These are phyloP conservation scores for Solanum neorickii DNA, from an alignment of 257 asterid species.

Conservation along the genomic window DNA sequence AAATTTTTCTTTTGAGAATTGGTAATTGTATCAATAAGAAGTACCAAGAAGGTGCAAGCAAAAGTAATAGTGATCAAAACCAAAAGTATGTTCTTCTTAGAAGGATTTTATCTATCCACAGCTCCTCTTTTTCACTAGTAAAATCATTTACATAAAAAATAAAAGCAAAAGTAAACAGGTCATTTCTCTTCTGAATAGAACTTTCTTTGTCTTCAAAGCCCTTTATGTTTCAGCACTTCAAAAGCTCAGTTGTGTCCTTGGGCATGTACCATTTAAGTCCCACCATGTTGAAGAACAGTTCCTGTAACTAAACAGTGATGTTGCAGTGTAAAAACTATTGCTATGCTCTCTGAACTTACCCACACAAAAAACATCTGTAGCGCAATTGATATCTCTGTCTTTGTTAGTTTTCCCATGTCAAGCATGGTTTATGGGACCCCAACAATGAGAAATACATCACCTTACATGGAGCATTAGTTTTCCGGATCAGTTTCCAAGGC, in stretches of 20 bases:
- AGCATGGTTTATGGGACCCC: not conserved
- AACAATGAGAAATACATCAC: not conserved
- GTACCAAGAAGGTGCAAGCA: not conserved
- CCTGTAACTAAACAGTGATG: not conserved
- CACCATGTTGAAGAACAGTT: not conserved
- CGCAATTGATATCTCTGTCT: not conserved
- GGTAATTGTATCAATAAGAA: not conserved
- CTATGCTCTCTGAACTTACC: not conserved
- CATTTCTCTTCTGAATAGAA: not conserved
- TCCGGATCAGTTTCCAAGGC: not conserved
- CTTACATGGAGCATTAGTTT: not conserved
- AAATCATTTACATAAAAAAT: not conserved
- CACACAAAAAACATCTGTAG: not conserved
- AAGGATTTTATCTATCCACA: not conserved
- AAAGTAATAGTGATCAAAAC: not conserved
- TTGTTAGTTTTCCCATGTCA: not conserved
- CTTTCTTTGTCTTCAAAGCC: not conserved
- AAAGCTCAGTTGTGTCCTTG: not conserved
- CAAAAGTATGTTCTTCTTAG: not conserved
- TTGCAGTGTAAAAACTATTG: not conserved
- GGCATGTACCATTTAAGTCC: not conserved
- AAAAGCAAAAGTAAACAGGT: not conserved
- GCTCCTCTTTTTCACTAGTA: not conserved
- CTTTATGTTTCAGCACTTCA: not conserved
- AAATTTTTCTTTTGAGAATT: not conserved